Percentiles rank a stretch among this genome's conserved stretches.
Evolutionary conservation across 306 rosid species (phyloP).

Genomic region (Cucumis melo): DNA sequence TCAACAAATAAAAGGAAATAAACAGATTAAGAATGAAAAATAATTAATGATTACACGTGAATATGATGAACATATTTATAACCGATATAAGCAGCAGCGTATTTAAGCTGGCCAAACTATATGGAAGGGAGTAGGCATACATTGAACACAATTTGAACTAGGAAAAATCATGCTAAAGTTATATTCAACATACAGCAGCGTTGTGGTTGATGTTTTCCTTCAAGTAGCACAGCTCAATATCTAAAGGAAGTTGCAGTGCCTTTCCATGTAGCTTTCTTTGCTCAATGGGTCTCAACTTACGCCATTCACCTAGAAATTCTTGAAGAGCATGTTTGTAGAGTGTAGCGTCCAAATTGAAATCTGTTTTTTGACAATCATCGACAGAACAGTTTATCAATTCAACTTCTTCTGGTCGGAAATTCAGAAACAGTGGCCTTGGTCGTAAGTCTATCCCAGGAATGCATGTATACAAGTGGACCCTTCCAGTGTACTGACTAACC

Average conservation of each 20-base stretch:
- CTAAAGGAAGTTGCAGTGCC: conserved; percentile 77
- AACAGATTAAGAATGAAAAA: not conserved
- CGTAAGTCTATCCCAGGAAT: conserved; percentile 53
- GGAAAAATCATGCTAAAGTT: conserved; percentile 13
- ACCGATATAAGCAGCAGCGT: not conserved
- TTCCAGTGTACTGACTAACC: conserved; percentile 88
- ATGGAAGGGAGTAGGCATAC: not conserved
- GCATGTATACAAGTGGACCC: conserved; percentile 89
- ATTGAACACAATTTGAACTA: not conserved
- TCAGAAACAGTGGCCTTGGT: conserved; percentile 72
- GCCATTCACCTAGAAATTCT: conserved; percentile 65
- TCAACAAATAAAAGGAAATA: not conserved
- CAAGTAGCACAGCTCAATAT: conserved; percentile 66
- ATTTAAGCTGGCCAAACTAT: not conserved
- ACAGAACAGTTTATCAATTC: conserved; percentile 33
- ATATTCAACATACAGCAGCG: conserved; percentile 31
- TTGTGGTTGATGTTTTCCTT: conserved; percentile 66
- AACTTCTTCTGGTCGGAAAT: conserved; percentile 75
- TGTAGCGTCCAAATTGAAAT: conserved; percentile 24
- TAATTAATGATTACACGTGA: too few species aligned
- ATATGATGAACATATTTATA: not conserved
- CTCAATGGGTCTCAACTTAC: conserved; percentile 63
- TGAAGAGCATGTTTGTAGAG: conserved; percentile 34
- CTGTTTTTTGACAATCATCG: conserved; percentile 20
- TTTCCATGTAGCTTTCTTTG: conserved; percentile 67